phyloP scores from a whole-genome alignment of 208 protist genomes.

The Wallacemonas sp. region DNA sequence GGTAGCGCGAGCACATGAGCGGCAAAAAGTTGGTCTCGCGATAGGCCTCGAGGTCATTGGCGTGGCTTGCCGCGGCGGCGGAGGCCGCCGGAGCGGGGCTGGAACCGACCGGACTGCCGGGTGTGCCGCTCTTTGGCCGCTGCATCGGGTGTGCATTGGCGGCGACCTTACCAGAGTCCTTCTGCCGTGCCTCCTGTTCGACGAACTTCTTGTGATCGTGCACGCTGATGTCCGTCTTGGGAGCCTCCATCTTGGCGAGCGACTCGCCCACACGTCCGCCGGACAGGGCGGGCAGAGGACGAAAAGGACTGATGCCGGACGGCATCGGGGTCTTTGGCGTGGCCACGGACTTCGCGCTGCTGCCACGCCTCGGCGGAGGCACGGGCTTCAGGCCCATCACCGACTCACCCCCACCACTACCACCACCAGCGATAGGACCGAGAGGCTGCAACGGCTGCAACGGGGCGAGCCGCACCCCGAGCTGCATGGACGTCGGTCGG shows the following conservation, averaged over 20 bases:
- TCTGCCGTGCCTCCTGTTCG: slow-evolving; percentile 13
- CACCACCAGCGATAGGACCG: neutral
- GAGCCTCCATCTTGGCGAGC: slow-evolving; percentile 11
- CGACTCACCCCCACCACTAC: too few relatives aligned
- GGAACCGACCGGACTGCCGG: too few relatives aligned
- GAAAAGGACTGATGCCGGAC: neutral
- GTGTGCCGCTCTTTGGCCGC: slow-evolving; percentile 1
- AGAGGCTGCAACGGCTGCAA: slow-evolving; percentile 3
- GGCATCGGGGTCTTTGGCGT: neutral
- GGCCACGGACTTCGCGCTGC: too few relatives aligned
- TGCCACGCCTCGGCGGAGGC: slow-evolving; percentile 9
- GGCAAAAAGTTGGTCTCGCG: slow-evolving; percentile 80
- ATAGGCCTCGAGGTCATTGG: slow-evolving; percentile 17
- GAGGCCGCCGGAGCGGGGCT: neutral
- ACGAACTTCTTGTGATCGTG: slow-evolving; percentile 17
- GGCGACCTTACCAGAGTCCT: slow-evolving; percentile 14
- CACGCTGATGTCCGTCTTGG: slow-evolving; percentile 5
- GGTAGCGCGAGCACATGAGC: slow-evolving; percentile 80
- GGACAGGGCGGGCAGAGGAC: slow-evolving; percentile 17
- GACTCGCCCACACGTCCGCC: slow-evolving; percentile 13
- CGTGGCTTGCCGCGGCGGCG: neutral
- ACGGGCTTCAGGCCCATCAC: slow-evolving; percentile 19
- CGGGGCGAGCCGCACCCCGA: slow-evolving; percentile 35
- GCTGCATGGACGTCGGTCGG: slow-evolving; percentile 17
- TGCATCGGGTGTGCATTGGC: slow-evolving; percentile 15